Percentiles rank a stretch among this genome's conserved stretches.
phyloP scores from a whole-genome alignment of 306 rosid genomes.

The Mimosa pudica region DNA sequence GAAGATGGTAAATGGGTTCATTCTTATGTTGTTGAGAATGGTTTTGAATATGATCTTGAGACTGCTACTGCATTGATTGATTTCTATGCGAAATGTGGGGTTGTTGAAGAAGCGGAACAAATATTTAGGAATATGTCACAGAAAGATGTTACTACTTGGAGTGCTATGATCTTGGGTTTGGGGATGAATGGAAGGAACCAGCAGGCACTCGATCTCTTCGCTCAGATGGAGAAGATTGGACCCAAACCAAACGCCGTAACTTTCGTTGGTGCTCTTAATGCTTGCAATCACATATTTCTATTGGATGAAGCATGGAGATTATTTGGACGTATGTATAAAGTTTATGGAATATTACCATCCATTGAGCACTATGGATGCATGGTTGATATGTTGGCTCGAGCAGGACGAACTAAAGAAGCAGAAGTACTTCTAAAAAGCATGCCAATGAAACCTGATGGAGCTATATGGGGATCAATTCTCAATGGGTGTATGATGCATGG shows the following conservation, averaged over 20 bases:
- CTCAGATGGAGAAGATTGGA: slow-evolving; percentile 56
- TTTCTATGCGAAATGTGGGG: slow-evolving; percentile 44
- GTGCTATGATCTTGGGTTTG: slow-evolving; percentile 50
- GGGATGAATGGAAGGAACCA: slow-evolving; percentile 45
- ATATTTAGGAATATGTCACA: slow-evolving; percentile 31
- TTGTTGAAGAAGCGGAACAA: slow-evolving; percentile 22
- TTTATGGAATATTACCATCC: slow-evolving; percentile 46
- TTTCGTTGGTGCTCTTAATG: slow-evolving; percentile 56
- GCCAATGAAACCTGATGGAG: slow-evolving; percentile 48
- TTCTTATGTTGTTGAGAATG: slow-evolving; percentile 35
- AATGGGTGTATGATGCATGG: slow-evolving; percentile 59
- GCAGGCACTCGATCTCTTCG: slow-evolving; percentile 47
- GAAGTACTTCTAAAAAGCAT: slow-evolving; percentile 41
- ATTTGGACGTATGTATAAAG: slow-evolving; percentile 46
- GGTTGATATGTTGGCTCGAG: slow-evolving; percentile 59
- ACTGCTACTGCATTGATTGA: slow-evolving; percentile 43
- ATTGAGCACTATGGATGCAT: slow-evolving; percentile 66
- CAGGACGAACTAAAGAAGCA: slow-evolving; percentile 47
- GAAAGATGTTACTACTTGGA: slow-evolving; percentile 50
- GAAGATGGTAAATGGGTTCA: slow-evolving; percentile 51
- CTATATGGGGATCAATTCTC: slow-evolving; percentile 44
- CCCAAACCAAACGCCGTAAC: slow-evolving; percentile 59
- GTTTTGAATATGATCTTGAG: slow-evolving; percentile 36
- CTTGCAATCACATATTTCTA: slow-evolving; percentile 55
- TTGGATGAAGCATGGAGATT: slow-evolving; percentile 33